These are phyloP conservation scores for Vairimorpha necatrix DNA, from an alignment of 371 early-diverging fungal genomes.

Conservation along the genomic window DNA sequence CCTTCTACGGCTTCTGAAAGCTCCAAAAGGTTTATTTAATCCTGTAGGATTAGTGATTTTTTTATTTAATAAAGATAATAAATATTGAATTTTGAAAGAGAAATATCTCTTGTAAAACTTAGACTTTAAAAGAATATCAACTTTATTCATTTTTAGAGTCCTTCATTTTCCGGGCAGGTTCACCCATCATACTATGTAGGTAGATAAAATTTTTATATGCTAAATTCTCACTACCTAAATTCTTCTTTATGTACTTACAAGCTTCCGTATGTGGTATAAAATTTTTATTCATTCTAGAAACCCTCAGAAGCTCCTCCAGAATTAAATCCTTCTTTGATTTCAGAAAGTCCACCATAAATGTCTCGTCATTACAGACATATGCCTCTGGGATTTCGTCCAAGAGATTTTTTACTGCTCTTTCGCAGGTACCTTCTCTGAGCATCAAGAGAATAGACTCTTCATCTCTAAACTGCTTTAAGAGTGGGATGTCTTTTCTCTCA, in stretches of 20 bases:
- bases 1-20: background rate
- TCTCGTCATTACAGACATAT: background rate
- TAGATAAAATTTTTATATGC: background rate
- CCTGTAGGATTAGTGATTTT: background rate
- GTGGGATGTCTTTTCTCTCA: background rate
- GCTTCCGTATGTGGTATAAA: background rate
- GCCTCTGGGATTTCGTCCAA: background rate
- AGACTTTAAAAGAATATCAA: background rate
- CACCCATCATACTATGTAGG: background rate
- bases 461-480: background rate
- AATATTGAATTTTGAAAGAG: background rate
- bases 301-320: background rate
- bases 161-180: background rate
- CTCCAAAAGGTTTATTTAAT: background rate
- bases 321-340: background rate
- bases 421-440: background rate
- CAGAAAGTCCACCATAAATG: background rate
- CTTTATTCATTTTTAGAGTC: background rate
- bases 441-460: background rate
- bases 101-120: background rate
- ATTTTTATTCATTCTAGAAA: background rate
- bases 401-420: background rate
- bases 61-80: background rate
- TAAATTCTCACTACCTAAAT: background rate
- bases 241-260: background rate